Evolutionary conservation across 441 rosid species (phyloP), one percentile per base, ranked within the genome.

Genomic region (Adansonia madagascariensis): DNA sequence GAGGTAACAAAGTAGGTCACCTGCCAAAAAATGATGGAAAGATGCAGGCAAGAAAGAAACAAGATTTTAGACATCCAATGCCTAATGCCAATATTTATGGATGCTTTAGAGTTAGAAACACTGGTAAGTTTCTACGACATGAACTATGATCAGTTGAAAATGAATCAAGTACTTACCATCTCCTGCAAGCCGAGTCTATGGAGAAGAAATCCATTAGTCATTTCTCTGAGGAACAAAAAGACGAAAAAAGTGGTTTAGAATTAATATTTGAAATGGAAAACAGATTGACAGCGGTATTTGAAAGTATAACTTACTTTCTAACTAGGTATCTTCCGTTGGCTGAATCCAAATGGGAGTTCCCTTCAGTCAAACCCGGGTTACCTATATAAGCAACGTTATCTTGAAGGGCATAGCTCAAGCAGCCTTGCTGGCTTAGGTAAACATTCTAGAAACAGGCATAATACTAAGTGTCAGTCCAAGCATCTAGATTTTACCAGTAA

Each of bases 131-230:
- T 12, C 12, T 57, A 18, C 3, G 56, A 46, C 15, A 17, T 50
- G 8, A 3, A 59, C 12, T 60, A 60, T 60, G 65, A 60, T 60
- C 65, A 60, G 12, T 24, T 24, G 35, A 60, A 75, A 31, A n/a
- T 14, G 8, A 55, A 73, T 11, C n/a, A 20, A 43, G 61, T 77
- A 81, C 98, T 78, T 83, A 89, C 97, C 82, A 94, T 85, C 79
- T 89, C 92, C 24, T 83, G 78, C 31, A 85, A 76, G 83, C 83
- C 77, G 74, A 91, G 87, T 86, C 91, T 86, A 69, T 92, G 97
- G 49, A 94, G 94, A 84, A 94, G 95, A 85, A 92, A 89, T 43
- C 96, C 93, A 79, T 87, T 84, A 41, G 67, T 87, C 79, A 79
- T 79, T 78, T 84, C 86, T 73, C 94, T 91, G 86, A 62, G 67